These are phyloP conservation scores for Ophiorrhiza pumila DNA, from an alignment of 257 asterid species.

Conservation along the genomic window DNA sequence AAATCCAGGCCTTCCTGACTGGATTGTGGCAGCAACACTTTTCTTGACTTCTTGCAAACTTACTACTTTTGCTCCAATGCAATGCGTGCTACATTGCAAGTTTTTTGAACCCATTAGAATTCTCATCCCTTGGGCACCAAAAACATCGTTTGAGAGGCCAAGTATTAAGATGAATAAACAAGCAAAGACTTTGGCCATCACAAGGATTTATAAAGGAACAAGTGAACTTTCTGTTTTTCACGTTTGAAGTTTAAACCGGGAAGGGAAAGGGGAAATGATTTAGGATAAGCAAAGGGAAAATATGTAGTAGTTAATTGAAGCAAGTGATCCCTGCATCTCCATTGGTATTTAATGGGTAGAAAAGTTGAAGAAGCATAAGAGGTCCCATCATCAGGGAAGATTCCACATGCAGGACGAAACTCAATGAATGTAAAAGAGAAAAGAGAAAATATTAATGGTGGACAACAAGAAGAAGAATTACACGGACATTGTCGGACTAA, in stretches of 20 bases:
- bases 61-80: background rate
- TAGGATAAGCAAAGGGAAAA: background rate
- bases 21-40: background rate
- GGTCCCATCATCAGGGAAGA: conserved; percentile 42
- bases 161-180: conserved; percentile 28
- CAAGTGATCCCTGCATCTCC: background rate
- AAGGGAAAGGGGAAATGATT: background rate
- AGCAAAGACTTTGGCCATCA: conserved; percentile 34
- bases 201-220: conserved; percentile 1
- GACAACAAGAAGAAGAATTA: conserved; percentile 20
- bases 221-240: background rate
- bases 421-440: background rate
- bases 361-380: conserved; percentile 42
- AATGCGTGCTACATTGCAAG: background rate
- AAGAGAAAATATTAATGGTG: conserved; percentile 10
- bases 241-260: background rate
- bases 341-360: conserved; percentile 22
- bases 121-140: conserved; percentile 41
- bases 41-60: background rate
- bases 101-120: background rate
- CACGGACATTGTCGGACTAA: conserved; percentile 21
- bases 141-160: conserved; percentile 28
- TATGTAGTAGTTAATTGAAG: background rate
- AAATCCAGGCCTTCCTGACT: conserved; percentile 7
- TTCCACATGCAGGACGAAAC: conserved; percentile 26